These are phyloP conservation scores for Trichoderma citrinoviride DNA, from an alignment of 2,329 filamentous ascomycete species.

Conservation along the genomic window DNA sequence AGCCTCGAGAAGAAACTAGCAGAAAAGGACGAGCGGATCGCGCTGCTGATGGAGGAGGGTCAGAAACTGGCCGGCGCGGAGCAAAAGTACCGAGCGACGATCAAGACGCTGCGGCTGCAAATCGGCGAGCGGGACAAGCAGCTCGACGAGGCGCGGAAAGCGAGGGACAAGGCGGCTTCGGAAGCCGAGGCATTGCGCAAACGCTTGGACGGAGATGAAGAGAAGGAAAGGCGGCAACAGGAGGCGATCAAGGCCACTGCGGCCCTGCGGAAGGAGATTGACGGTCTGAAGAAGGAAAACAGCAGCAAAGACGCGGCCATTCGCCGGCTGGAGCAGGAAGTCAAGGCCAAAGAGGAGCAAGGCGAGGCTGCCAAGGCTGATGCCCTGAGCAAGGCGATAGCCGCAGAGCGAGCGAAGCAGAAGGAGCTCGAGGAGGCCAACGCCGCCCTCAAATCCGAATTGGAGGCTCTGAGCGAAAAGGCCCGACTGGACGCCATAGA, in stretches of 20 bases:
- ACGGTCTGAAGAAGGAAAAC: constrained; percentile 48
- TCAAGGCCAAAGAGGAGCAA: constrained; percentile 64
- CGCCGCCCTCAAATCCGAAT: constrained; percentile 72
- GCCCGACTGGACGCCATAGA: constrained; percentile 67
- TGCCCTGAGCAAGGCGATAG: constrained; percentile 64
- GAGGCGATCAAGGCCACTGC: constrained; percentile 54
- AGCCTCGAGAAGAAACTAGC: constrained; percentile 75
- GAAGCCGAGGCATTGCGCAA: constrained; percentile 49
- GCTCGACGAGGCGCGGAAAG: constrained; percentile 56
- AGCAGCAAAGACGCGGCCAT: constrained; percentile 63
- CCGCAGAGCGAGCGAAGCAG: constrained; percentile 59
- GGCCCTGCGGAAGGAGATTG: constrained; percentile 41
- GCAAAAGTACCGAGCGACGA: constrained; percentile 75
- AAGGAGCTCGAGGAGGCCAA: constrained; percentile 57
- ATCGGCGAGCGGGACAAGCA: constrained; percentile 64
- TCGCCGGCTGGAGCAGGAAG: constrained; percentile 64
- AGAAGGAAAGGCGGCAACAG: constrained; percentile 54
- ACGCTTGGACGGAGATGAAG: constrained; percentile 49
- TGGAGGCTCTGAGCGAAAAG: constrained; percentile 70
- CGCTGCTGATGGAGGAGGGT: constrained; percentile 86
- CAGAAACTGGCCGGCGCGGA: constrained; percentile 83
- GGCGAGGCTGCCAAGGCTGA: constrained; percentile 64
- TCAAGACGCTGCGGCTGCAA: constrained; percentile 75
- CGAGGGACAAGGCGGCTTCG: constrained; percentile 56
- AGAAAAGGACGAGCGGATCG: constrained; percentile 88